Evolutionary conservation across 2,329 filamentous ascomycete genomes (phyloP), one percentile per base, ranked within the genome.

Genomic region (Diaporthe australafricana): DNA sequence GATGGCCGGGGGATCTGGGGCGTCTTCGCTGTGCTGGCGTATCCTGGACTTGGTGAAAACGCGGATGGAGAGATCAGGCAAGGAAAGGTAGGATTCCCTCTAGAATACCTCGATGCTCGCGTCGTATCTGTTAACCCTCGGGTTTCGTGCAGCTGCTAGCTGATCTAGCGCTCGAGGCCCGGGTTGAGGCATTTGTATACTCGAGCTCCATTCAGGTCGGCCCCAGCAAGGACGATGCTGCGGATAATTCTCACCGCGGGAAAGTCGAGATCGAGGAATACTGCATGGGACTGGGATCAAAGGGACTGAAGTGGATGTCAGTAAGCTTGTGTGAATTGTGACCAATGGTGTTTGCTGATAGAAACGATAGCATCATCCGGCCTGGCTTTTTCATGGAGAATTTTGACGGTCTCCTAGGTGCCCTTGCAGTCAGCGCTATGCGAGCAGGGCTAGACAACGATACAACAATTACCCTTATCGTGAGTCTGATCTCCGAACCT

Each of bases 301-400:
- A 38, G 25, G 60, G 45, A 5, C 20, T 65, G 30, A 65, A 65
- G 4, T 65, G 42, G 42, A 38, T 50, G 60, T 14, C 12, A 65
- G 42, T 17, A 8, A 1, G 17, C 20, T 11, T n/a, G 1, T 11
- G 7, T n/a, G 9, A 16, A 9, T 6, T 8, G 14, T 5, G 5
- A 12, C 14, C 1, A 20, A 22, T 14, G 20, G 3, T 12, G 17
- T 12, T 22, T 35, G 20, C 42, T 63, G 5, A 63, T 3, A 2
- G 45, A 5, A n/a, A 1, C 20, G 3, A 17, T 20, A 65, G 60
- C 30, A 65, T 65, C n/a, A 17, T 65, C 1, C 45, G 60, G 1
- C 60, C 60, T 14, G 60, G 60, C 16, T 65, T 65, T 5, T 65
- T 65, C 8, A 50, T 50, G 60, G 60, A 65, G 45, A 65, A 65